Percentiles rank a stretch among this genome's conserved stretches.
Conservation (phyloP, 768 basidiomycete species). For the Rhodocollybia butyracea region DNA sequence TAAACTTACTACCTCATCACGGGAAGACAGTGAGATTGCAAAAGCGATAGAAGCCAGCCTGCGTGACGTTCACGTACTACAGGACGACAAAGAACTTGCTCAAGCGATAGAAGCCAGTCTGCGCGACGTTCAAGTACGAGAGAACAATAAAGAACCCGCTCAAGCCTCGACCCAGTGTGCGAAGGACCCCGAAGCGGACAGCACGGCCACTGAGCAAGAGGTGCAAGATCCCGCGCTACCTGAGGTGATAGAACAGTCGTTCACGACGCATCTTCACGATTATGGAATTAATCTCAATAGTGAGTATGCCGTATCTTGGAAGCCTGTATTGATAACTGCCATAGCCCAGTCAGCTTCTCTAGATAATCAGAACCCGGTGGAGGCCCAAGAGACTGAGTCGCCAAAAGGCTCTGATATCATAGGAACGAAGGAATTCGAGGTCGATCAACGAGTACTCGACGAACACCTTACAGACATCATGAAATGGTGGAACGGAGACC, state of each 20-base stretch:
- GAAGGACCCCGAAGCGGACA: background rate
- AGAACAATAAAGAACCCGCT: conserved; percentile 2
- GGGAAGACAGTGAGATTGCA: conserved; percentile 42
- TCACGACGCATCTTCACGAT: conserved; percentile 10
- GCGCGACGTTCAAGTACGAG: conserved; percentile 14
- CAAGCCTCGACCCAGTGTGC: background rate
- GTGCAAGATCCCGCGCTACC: conserved; percentile 20
- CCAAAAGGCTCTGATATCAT: conserved; percentile 44
- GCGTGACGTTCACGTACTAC: conserved; percentile 14
- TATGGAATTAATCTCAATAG: background rate
- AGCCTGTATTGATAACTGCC: background rate
- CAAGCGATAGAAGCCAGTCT: conserved; percentile 48
- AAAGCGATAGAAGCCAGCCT: conserved; percentile 48
- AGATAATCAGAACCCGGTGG: conserved; percentile 4
- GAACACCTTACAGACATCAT: conserved; percentile 51
- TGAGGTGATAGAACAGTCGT: conserved; percentile 27
- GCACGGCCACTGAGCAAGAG: conserved; percentile 2
- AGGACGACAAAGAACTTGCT: conserved; percentile 22
- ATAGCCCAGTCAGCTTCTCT: background rate
- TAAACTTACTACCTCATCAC: conserved; percentile 8
- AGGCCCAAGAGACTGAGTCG: background rate
- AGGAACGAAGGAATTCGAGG: conserved; percentile 57
- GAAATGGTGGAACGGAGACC: conserved; percentile 72
- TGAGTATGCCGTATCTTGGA: background rate
- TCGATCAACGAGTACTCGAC: conserved; percentile 53